A percentile compares a stretch with the other conserved stretches of the same genome.
These are phyloP conservation scores for Hapsidospora chrysogenum DNA, from an alignment of 495 filamentous ascomycete species.

Conservation along the genomic window DNA sequence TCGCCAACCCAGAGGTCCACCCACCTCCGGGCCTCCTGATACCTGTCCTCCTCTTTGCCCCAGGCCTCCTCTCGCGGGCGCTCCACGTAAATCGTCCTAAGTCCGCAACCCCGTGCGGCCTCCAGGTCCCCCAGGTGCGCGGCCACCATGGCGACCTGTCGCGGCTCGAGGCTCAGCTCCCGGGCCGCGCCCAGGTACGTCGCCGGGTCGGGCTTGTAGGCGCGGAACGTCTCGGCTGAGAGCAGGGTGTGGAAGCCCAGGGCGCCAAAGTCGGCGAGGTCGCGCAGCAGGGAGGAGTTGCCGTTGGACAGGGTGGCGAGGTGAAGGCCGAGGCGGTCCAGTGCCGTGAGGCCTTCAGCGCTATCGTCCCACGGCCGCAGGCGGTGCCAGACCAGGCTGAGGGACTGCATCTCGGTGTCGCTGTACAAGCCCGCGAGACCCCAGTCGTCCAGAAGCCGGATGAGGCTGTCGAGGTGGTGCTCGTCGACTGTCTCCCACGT, in stretches of 20 bases:
- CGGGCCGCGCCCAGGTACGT: constrained; percentile 52
- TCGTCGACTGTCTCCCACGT: constrained; percentile 43
- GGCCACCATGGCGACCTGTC: constrained; percentile 62
- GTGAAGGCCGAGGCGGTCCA: constrained; percentile 36
- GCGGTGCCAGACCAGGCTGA: constrained; percentile 52
- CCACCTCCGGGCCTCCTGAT: constrained; percentile 38
- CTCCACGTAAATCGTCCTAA: constrained; percentile 65
- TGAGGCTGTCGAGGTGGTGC: constrained; percentile 47
- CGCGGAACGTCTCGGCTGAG: constrained; percentile 53
- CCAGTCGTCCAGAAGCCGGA: constrained; percentile 35
- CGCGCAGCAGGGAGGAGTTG: constrained; percentile 47
- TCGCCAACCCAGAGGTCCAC: constrained; percentile 44
- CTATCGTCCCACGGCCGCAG: constrained; percentile 57
- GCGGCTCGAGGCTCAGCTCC: constrained; percentile 35
- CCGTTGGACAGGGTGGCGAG: constrained; percentile 61
- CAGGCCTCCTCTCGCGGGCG: constrained; percentile 47
- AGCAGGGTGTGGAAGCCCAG: constrained; percentile 46
- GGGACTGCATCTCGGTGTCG: constrained; percentile 34
- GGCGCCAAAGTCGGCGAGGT: constrained; percentile 36
- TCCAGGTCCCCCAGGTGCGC: constrained; percentile 54
- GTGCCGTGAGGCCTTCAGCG: constrained; percentile 30
- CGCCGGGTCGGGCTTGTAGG: constrained; percentile 56
- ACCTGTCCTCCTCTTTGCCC: constrained; percentile 28
- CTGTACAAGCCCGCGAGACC: constrained; percentile 40
- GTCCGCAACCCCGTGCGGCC: constrained; percentile 44